A percentile compares a stretch with the other conserved stretches of the same genome.
Conservation (phyloP, 306 rosid genomes). For the Mimosa bimucronata region DNA sequence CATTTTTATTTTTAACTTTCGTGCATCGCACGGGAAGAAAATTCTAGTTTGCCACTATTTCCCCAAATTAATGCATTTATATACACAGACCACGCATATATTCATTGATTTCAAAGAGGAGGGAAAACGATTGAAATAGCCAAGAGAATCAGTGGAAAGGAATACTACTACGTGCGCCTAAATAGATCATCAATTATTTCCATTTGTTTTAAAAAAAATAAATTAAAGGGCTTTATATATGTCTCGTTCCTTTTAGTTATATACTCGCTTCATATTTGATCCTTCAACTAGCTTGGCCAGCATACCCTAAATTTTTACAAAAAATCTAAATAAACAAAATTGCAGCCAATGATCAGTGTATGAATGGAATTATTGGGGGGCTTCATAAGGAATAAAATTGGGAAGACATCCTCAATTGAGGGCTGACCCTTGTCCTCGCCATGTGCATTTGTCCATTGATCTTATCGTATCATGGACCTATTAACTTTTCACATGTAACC, state of each 20-base stretch:
- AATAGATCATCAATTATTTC: neutral
- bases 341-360: neutral
- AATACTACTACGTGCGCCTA: neutral
- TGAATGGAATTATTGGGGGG: neutral
- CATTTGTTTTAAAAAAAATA: neutral
- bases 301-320: neutral
- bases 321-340: neutral
- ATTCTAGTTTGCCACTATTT: too few species aligned
- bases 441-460: conserved; percentile 5
- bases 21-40: too few species aligned
- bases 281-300: too few species aligned
- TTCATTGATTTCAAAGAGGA: neutral
- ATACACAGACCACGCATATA: neutral
- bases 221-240: neutral
- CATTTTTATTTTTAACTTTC: too few species aligned
- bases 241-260: neutral
- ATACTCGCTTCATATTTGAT: neutral
- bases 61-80: neutral
- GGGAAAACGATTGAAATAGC: neutral
- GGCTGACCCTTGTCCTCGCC: neutral
- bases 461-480: neutral
- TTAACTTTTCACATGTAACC: conserved; percentile 9
- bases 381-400: neutral
- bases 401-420: neutral
- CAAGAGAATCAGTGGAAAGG: neutral